A percentile compares a stretch with the other conserved stretches of the same genome.
phyloP scores from a whole-genome alignment of 495 filamentous ascomycete species.

The Penicillium salamii region DNA sequence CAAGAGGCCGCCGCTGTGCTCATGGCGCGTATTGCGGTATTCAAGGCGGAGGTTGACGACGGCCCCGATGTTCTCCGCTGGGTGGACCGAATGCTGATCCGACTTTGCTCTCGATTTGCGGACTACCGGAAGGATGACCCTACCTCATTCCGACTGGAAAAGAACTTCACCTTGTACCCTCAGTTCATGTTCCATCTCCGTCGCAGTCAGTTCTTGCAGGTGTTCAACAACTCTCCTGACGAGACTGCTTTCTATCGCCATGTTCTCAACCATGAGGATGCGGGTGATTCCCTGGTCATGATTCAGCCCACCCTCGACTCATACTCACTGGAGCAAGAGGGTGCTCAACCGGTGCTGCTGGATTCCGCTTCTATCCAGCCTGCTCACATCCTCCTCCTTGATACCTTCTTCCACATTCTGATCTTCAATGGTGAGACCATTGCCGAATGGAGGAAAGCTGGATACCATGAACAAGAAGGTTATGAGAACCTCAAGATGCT shows the following conservation, averaged over 20 bases:
- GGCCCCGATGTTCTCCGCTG: conserved; percentile 98
- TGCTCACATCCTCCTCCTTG: conserved; percentile 88
- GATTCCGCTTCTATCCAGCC: conserved; percentile 96
- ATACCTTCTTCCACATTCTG: conserved; percentile 99
- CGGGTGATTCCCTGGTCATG: conserved; percentile 96
- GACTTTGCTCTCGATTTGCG: conserved; percentile 93
- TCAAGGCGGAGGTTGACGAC: conserved; percentile 98
- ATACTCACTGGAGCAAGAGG: conserved; percentile 94
- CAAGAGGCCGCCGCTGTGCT: conserved; percentile 97
- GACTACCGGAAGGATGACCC: conserved; percentile 99
- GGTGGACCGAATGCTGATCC: conserved; percentile 98
- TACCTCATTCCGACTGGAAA: conserved; percentile 95
- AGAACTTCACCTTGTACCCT: conserved; percentile 98
- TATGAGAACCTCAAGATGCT: conserved; percentile 94
- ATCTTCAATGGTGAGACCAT: conserved; percentile 99
- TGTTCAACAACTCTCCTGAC: conserved; percentile 99
- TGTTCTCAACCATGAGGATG: conserved; percentile 95
- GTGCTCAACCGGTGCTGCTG: conserved; percentile 82
- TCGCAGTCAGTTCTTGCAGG: conserved; percentile 94
- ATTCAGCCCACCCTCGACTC: conserved; percentile 98
- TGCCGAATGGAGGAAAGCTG: conserved; percentile 97
- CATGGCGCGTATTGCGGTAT: conserved; percentile 97
- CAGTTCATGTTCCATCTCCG: conserved; percentile 99
- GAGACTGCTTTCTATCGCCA: conserved; percentile 99
- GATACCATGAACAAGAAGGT: conserved; percentile 96